A percentile compares a stretch with the other conserved stretches of the same genome.
Conservation (phyloP, 1,284 basidiomycete species). For the Blastosporella zonata region DNA sequence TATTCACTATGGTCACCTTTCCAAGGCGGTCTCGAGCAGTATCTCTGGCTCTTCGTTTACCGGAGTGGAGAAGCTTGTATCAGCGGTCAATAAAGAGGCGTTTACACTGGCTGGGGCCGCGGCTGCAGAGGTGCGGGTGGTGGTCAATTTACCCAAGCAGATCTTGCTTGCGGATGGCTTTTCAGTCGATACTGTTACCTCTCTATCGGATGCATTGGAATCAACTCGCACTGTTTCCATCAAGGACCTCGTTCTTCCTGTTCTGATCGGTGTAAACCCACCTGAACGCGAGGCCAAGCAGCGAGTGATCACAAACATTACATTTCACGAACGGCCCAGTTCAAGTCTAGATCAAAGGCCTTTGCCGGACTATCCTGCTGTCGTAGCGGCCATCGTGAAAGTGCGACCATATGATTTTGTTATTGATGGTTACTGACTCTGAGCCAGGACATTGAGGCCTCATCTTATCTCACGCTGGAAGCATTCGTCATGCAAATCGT, state of each 20-base stretch:
- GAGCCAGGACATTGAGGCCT: conserved; percentile 37
- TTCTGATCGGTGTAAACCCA: conserved; percentile 52
- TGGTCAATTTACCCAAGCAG: conserved; percentile 38
- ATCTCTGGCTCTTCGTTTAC: conserved; percentile 25
- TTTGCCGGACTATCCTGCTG: conserved; percentile 31
- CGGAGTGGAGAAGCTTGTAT: conserved; percentile 29
- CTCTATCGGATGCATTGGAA: not conserved
- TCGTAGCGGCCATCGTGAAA: conserved; percentile 31
- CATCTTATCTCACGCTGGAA: conserved; percentile 47
- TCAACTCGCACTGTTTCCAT: conserved; percentile 31
- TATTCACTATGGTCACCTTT: conserved; percentile 48
- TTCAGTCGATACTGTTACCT: conserved; percentile 27
- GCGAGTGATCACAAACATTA: conserved; percentile 41
- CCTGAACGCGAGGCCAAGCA: conserved; percentile 50
- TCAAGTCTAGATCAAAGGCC: conserved; percentile 2
- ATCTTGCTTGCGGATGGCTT: conserved; percentile 40
- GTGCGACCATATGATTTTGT: conserved; percentile 22
- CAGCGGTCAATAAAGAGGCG: conserved; percentile 32
- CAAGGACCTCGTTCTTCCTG: conserved; percentile 35
- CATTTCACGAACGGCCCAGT: conserved; percentile 30
- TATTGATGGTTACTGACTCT: not conserved
- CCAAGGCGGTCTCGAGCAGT: conserved; percentile 36
- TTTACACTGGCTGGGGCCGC: conserved; percentile 31
- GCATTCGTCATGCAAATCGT: conserved; percentile 44
- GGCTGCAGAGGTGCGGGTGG: conserved; percentile 32